phyloP scores from a whole-genome alignment of 345 rosid species.

The Triadica sebifera region DNA sequence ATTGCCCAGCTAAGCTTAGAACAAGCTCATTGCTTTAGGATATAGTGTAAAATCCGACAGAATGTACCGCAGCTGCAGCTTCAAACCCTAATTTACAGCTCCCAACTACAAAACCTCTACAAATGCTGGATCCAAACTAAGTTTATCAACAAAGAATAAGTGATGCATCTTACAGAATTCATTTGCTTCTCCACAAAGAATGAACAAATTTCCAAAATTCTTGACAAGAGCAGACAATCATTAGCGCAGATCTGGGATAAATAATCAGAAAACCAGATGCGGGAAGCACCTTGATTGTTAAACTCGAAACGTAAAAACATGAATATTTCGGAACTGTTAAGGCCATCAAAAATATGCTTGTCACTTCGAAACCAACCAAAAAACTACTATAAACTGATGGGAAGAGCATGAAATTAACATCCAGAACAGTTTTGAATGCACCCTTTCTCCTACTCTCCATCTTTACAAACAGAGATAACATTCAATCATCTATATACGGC shows the following conservation, averaged over 20 bases:
- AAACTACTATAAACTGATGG: neutral
- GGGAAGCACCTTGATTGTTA: neutral
- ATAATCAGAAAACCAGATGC: neutral
- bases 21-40: too few species aligned
- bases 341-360: neutral
- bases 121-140: too few species aligned
- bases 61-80: too few species aligned
- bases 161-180: neutral
- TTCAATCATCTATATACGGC: constrained; percentile 45
- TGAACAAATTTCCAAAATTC: neutral
- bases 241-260: neutral
- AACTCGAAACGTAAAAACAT: neutral
- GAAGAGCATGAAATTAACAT: neutral
- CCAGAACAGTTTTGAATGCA: neutral
- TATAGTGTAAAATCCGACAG: too few species aligned
- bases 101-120: too few species aligned
- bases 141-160: neutral
- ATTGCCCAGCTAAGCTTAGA: too few species aligned
- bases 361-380: neutral
- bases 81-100: too few species aligned
- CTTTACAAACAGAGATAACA: constrained; percentile 3
- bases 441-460: neutral
- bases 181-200: neutral
- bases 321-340: neutral
- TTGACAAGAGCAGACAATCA: neutral